Percentiles rank a stretch among this genome's conserved stretches.
Conservation (phyloP, 2,329 filamentous ascomycete genomes). For the Sarocladiaceae sp. region DNA sequence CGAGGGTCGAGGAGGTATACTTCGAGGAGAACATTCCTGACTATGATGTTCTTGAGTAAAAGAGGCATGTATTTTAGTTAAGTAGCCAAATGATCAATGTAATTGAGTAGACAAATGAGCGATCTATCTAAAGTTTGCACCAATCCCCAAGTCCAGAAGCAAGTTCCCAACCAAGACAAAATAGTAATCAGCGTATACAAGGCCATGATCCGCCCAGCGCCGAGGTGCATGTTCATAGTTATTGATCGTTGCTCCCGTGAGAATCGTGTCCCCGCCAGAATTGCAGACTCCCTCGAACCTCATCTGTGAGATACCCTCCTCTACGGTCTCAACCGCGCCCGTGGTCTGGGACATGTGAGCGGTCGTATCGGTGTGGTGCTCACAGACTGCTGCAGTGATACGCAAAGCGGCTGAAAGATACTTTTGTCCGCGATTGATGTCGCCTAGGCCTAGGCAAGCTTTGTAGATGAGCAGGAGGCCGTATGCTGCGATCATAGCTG, state of each 20-base stretch:
- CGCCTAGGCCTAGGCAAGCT: constrained; percentile 14
- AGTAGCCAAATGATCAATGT: too few species aligned
- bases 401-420: constrained; percentile 8
- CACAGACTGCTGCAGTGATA: constrained; percentile 12
- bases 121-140: neutral
- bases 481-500: constrained; percentile 33
- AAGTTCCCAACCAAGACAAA: constrained; percentile 40
- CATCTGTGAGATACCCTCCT: constrained; percentile 13
- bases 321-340: constrained; percentile 18
- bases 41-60: too few species aligned
- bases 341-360: neutral
- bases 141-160: neutral
- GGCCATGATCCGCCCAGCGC: constrained; percentile 39
- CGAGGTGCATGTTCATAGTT: constrained; percentile 40
- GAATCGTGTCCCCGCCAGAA: constrained; percentile 35
- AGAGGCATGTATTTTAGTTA: too few species aligned
- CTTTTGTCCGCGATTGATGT: neutral
- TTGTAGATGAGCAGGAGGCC: constrained; percentile 32
- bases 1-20: too few species aligned
- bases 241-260: constrained; percentile 42
- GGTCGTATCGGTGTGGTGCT: constrained; percentile 17
- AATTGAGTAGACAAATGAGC: neutral
- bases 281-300: constrained; percentile 13
- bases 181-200: constrained; percentile 47
- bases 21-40: too few species aligned